Conservation (phyloP, 2,329 filamentous ascomycete species). For the Dryadomyces quercivorus region DNA sequence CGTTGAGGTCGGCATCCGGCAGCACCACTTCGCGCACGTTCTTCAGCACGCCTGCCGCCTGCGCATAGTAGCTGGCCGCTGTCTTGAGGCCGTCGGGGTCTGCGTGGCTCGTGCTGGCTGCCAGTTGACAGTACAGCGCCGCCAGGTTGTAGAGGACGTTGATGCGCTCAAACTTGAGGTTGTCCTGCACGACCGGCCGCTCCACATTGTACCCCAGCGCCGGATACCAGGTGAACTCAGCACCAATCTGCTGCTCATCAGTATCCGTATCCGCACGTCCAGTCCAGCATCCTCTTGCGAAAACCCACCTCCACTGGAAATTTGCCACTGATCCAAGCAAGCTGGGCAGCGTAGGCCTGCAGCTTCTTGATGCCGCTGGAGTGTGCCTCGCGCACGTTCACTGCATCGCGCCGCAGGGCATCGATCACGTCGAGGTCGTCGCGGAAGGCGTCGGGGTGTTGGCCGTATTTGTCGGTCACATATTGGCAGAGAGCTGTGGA, state of each 20-base stretch:
- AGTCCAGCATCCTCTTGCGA: not conserved
- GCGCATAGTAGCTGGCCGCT: constrained; percentile 81
- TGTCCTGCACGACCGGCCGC: constrained; percentile 53
- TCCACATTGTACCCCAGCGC: constrained; percentile 82
- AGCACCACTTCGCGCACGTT: constrained; percentile 68
- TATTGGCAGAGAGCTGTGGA: constrained; percentile 81
- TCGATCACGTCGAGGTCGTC: constrained; percentile 79
- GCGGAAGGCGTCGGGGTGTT: constrained; percentile 93
- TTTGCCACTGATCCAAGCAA: constrained; percentile 88
- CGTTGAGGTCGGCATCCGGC: constrained; percentile 61
- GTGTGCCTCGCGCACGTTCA: constrained; percentile 81
- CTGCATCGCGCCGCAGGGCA: constrained; percentile 67
- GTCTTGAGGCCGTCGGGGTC: constrained; percentile 68
- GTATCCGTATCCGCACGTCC: constrained; percentile 7
- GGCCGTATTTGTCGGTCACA: constrained; percentile 96
- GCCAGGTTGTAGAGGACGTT: constrained; percentile 91
- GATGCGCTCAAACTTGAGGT: constrained; percentile 71
- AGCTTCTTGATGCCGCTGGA: constrained; percentile 75
- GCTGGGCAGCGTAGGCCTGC: constrained; percentile 82
- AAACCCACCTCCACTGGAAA: constrained; percentile 74
- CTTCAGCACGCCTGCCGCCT: constrained; percentile 70
- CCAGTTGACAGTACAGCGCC: constrained; percentile 86
- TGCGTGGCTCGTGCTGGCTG: constrained; percentile 65
- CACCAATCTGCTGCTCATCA: constrained; percentile 53
- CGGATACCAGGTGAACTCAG: constrained; percentile 94